phyloP scores from a whole-genome alignment of 2,329 filamentous ascomycete species.

The Chaetomiaceae sp. region DNA sequence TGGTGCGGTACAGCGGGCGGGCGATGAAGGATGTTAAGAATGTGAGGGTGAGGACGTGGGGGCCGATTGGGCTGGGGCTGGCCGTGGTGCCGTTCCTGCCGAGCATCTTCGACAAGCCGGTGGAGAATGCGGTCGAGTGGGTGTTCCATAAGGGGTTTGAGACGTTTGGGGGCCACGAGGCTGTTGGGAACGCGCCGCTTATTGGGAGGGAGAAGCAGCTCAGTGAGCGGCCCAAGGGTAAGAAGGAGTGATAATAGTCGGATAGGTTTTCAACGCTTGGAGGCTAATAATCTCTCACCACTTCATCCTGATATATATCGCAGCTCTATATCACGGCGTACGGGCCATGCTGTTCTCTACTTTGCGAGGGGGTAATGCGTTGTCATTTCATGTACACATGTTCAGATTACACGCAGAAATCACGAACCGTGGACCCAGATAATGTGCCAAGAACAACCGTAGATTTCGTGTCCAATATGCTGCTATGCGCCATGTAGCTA shows the following conservation, averaged over 20 bases:
- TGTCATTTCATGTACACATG: too few species aligned
- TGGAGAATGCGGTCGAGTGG: conserved; percentile 89
- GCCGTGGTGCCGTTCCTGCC: conserved; percentile 77
- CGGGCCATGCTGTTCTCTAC: too few species aligned
- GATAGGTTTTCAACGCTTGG: too few species aligned
- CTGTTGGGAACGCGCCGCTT: conserved; percentile 48
- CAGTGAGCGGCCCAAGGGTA: conserved; percentile 32
- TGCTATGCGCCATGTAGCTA: not conserved
- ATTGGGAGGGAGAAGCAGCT: conserved; percentile 48
- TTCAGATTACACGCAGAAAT: too few species aligned
- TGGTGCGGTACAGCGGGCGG: conserved; percentile 80
- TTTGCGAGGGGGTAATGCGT: too few species aligned
- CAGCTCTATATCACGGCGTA: too few species aligned
- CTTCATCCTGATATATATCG: too few species aligned
- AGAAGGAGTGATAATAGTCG: conserved; percentile 33
- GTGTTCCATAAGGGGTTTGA: conserved; percentile 77
- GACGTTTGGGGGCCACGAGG: conserved; percentile 57
- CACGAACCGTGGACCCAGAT: too few species aligned
- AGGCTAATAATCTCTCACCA: too few species aligned
- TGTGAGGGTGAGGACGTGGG: conserved; percentile 70
- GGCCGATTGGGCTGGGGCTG: conserved; percentile 78
- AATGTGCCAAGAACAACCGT: not conserved
- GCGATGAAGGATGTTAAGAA: conserved; percentile 83
- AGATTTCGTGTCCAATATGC: not conserved
- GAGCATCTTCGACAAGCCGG: conserved; percentile 80